These are phyloP conservation scores for Microdochium bolleyi DNA, from an alignment of 2,329 filamentous ascomycete species.

Conservation along the genomic window DNA sequence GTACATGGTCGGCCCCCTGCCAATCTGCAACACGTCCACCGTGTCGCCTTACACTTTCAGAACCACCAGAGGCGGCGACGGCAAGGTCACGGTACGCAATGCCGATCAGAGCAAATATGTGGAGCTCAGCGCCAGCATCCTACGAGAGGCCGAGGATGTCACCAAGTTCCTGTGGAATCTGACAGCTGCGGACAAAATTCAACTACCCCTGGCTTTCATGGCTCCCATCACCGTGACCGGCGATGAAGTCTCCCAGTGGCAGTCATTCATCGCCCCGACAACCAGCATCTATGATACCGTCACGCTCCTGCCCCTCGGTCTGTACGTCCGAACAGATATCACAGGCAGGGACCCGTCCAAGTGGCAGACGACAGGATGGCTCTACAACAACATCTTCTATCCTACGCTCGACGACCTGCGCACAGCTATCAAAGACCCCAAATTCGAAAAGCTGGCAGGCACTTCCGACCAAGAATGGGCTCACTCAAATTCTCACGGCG, in stretches of 20 bases:
- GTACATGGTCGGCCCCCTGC: not conserved
- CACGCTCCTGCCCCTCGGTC: constrained; percentile 28
- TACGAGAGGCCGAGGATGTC: not conserved
- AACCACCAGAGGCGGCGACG: not conserved
- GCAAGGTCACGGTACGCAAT: not conserved
- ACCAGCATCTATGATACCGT: constrained; percentile 16
- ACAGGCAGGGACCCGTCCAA: constrained; percentile 25
- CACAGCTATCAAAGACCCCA: constrained; percentile 20
- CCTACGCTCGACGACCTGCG: constrained; percentile 27
- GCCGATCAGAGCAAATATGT: not conserved
- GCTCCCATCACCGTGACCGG: constrained; percentile 13
- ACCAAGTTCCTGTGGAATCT: not conserved
- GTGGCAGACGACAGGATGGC: constrained; percentile 30
- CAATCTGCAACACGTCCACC: not conserved
- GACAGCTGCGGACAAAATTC: not conserved
- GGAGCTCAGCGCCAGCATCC: not conserved
- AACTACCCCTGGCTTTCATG: not conserved
- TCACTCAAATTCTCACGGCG: constrained; percentile 20
- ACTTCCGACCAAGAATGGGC: constrained; percentile 32
- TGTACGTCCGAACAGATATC: constrained; percentile 21
- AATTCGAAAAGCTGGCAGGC: constrained; percentile 31
- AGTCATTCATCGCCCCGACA: constrained; percentile 18
- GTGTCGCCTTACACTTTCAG: not conserved
- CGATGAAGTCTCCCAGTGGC: constrained; percentile 24
- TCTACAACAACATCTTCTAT: constrained; percentile 31